A percentile compares a stretch with the other conserved stretches of the same genome.
Evolutionary conservation across 352 stramenopile species (phyloP).

Genomic region (Phytophthora pinifolia): DNA sequence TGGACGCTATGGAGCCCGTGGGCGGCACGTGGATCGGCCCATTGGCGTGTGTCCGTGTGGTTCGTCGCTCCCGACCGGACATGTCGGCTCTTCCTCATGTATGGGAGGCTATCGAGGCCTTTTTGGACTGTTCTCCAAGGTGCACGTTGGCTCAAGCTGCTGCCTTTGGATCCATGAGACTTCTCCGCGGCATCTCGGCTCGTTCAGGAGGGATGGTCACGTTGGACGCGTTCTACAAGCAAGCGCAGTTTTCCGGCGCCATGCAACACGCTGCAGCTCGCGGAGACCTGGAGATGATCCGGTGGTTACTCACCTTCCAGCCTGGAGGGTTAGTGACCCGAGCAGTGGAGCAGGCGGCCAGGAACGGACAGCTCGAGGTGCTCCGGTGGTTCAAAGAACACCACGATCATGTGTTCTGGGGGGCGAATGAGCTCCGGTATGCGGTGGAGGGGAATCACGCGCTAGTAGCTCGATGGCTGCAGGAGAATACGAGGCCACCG

Average conservation of each 20-base stretch:
- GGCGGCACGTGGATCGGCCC: slow-evolving; percentile 22
- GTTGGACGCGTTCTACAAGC: slow-evolving; percentile 28
- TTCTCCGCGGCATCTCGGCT: slow-evolving; percentile 23
- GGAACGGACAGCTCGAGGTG: slow-evolving; percentile 24
- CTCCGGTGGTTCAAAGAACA: slow-evolving; percentile 26
- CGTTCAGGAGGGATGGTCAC: slow-evolving; percentile 15
- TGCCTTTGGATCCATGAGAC: slow-evolving; percentile 24
- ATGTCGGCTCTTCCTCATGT: slow-evolving; percentile 25
- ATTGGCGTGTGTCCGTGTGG: slow-evolving; percentile 21
- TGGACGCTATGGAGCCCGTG: not conserved
- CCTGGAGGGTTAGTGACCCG: slow-evolving; percentile 27
- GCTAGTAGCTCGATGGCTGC: slow-evolving; percentile 23
- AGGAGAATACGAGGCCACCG: slow-evolving; percentile 24
- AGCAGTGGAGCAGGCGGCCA: slow-evolving; percentile 28
- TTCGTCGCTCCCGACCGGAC: slow-evolving; percentile 17
- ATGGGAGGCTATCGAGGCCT: slow-evolving; percentile 23
- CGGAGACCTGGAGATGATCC: slow-evolving; percentile 27
- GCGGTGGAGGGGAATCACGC: slow-evolving; percentile 25
- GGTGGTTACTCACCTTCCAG: slow-evolving; percentile 28
- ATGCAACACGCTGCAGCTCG: slow-evolving; percentile 24
- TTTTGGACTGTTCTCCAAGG: slow-evolving; percentile 31
- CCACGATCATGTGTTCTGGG: slow-evolving; percentile 39
- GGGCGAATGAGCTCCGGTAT: slow-evolving; percentile 33
- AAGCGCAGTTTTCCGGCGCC: slow-evolving; percentile 26
- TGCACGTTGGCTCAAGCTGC: slow-evolving; percentile 24